Evolutionary conservation across 257 asterid species (phyloP), one percentile per base, ranked within the genome.

Genomic region (Coffea eugenioides): DNA sequence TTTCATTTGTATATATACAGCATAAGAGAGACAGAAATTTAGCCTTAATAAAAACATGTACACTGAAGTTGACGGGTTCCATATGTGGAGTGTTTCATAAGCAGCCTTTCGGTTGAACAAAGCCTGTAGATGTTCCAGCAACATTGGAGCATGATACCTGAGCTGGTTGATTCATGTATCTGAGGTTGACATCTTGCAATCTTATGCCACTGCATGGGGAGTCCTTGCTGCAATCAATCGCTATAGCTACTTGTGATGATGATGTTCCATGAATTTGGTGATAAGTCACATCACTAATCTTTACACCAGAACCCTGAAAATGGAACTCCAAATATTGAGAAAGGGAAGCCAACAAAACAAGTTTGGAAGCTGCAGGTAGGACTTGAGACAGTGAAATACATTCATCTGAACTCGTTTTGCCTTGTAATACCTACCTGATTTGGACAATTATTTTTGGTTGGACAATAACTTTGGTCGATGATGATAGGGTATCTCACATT

Each of bases 191-290:
- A 41, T 76, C 46, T 61, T 64, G 56, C 3, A 76, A 31, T 62
- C 61, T 62, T 23, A 76, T 62, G 6, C 25, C 23, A 27, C 45
- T 62, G 48, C 80, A 76, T 12, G 72, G 80, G 7, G 25, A 41
- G 41, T 2, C n/a, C 36, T 15, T 76, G 48, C 80, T 76, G 57
- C 80, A 76, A 4, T 27, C 61, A n/a, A 76, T 20, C 45, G 64
- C 48, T 64, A 76, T 71, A 3, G 72, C 73, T 6, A 64, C 73
- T 45, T 36, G 80, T 5, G 68, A 11, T 25, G 73, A 56, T 41
- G 80, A 64, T 64, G 80, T 59, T 52, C 80, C 80, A 62, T 76
- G 80, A 45, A 76, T n/a, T 21, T 76, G 46, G 31, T 76, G 46
- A 76, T 61, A 76, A 43, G 64, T 76, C 5, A 76, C 59, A n/a